phyloP scores from a whole-genome alignment of 306 rosid species.

The Cucumis melo region DNA sequence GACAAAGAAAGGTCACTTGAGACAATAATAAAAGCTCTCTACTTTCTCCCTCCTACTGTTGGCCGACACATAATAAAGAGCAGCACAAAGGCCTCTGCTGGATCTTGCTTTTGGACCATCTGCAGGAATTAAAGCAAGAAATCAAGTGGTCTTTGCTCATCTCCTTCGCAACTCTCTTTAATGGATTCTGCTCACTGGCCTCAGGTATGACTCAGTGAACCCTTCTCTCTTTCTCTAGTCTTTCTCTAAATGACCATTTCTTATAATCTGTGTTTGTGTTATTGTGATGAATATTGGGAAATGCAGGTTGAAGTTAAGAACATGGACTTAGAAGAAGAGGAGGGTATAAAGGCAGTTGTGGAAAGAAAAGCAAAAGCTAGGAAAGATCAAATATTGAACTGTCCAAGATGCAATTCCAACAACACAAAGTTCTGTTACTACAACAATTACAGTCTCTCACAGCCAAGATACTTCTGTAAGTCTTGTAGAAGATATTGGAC shows the following conservation, averaged over 20 bases:
- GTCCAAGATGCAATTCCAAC: slow-evolving; percentile 95
- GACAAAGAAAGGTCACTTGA: slow-evolving; percentile 11
- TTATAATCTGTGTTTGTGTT: neutral
- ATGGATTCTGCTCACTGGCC: slow-evolving; percentile 99
- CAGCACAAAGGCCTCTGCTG: slow-evolving; percentile 22
- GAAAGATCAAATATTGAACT: slow-evolving; percentile 77
- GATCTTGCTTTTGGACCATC: slow-evolving; percentile 48
- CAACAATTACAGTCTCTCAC: slow-evolving; percentile 87
- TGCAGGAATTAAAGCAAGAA: slow-evolving; percentile 14
- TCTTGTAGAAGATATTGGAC: slow-evolving; percentile 98
- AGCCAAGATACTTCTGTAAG: slow-evolving; percentile 92
- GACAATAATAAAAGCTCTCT: slow-evolving; percentile 29
- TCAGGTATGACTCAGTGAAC: slow-evolving; percentile 53
- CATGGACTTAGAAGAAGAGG: slow-evolving; percentile 35
- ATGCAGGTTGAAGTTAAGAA: slow-evolving; percentile 11
- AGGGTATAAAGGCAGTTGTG: slow-evolving; percentile 22
- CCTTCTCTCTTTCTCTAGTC: neutral
- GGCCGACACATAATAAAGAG: slow-evolving; percentile 76
- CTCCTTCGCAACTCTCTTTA: slow-evolving; percentile 31
- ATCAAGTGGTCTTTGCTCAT: slow-evolving; percentile 19
- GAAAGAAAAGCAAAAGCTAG: slow-evolving; percentile 70
- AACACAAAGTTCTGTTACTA: slow-evolving; percentile 96
- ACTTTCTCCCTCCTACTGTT: slow-evolving; percentile 32
- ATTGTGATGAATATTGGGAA: neutral
- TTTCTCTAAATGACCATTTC: neutral